Evolutionary conservation across 2,329 filamentous ascomycete species (phyloP), one percentile per base, ranked within the genome.

Genomic region (Cadophora malorum): DNA sequence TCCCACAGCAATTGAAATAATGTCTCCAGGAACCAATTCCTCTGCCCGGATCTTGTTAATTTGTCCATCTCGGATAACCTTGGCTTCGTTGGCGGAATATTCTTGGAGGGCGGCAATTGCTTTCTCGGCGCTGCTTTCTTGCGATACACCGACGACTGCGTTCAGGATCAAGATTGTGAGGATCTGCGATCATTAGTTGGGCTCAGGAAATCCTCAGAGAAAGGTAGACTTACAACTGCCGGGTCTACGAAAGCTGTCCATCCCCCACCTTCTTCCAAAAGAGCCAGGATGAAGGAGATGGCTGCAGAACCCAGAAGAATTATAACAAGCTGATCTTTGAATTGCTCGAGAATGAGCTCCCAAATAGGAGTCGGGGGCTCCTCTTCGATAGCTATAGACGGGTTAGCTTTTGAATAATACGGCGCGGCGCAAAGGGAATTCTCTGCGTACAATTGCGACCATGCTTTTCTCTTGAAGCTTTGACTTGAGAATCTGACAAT

Each of bases 181-280:
- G 74, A 99, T 99, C 92, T 96, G 28, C 49, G 63, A 61, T 28
- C 19, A 63, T 77, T 64, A 75, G 74, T 38, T 64, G 45, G 2
- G 33, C 4, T 35, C 31, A 47, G 23, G 21, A 19, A 4, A n/a
- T 12, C 12, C 4, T 28, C 41, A 9, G 50, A 50, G 25, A 33
- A 47, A 23, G 8, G 35, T 49, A 45, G 53, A 89, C 93, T 80
- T 88, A 97, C 93, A 80, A 99, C 96, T 71, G 88, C 88, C 64
- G 96, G 96, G 79, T 99, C 96, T 69, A 99, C 96, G 80, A 99
- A 99, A 45, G 95, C 96, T 71, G 94, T 94, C 94, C 94, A 97
- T 75, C 94, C 96, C 75, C 94, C 93, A 70, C 92, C 92, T 55
- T 96, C 91, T 79, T 99, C 96, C 74, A 99, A 94, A 14, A 99